Evolutionary conservation across 495 filamentous ascomycete genomes (phyloP), one percentile per base, ranked within the genome.

Genomic region (Clavariopsis aquatica): DNA sequence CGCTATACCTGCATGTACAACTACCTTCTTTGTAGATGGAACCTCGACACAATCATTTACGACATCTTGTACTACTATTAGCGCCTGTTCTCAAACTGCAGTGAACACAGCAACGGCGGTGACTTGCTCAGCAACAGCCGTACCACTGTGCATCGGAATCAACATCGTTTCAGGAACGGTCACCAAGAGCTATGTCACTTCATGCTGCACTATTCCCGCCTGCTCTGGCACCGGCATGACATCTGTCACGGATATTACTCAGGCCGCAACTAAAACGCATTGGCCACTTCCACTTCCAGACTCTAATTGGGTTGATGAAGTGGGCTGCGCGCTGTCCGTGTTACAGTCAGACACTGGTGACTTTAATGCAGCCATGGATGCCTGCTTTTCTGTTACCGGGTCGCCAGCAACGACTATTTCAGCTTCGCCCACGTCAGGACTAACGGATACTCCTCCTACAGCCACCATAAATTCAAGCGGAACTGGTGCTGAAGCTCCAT

Each of bases 151-250:
- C 22, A 43, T 19, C 34, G 54, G 54, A 19, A 57, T 34, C 12
- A 26, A 19, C 5, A 24, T 57, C 10, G 29, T 57, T 22, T 57
- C 54, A 13, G 54, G 54, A 24, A 20, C 54, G n/a, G 29, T 23
- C 19, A 57, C 54, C 10, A 38, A 19, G n/a, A 34, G n/a, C 36
- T 57, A 38, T 22, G 38, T 34, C 20, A 57, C 54, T n/a, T 28
- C 34, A 15, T 57, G 54, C 22, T 57, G 31, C 31, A 57, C 36
- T 7, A 57, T 45, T 9, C 17, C 54, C 5, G 31, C 54, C 5
- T 57, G 54, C 31, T 57, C 54, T 19, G 54, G 54, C n/a, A 57
- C 31, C 19, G 54, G 54, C 2, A 22, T 26, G 23, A 57, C 54
- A 34, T 41, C 54, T 9, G 20, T 57, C 17, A 57, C 54, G 8